Conservation (phyloP, 2,329 filamentous ascomycete species). For the Cercospora berteroae region DNA sequence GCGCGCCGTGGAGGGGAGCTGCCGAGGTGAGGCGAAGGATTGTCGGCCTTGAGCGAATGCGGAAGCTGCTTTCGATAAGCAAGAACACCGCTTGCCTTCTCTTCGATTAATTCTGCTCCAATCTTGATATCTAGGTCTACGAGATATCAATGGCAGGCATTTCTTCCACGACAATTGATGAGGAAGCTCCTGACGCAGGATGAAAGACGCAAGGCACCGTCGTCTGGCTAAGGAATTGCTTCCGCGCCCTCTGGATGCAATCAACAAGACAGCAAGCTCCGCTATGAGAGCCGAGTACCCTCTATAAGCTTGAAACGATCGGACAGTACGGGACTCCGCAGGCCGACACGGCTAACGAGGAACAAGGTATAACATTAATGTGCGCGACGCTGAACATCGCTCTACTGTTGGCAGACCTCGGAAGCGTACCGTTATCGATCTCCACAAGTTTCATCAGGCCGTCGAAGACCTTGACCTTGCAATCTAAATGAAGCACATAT, state of each 20-base stretch:
- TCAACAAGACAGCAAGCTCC: too few species aligned
- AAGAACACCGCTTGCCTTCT: not conserved
- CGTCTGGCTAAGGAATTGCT: not conserved
- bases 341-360: too few species aligned
- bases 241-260: not conserved
- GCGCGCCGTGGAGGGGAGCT: not conserved
- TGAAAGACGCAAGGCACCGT: not conserved
- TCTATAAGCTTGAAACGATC: too few species aligned
- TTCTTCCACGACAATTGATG: not conserved
- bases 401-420: too few species aligned
- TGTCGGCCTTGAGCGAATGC: not conserved
- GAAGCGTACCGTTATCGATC: too few species aligned
- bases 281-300: too few species aligned
- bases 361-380: too few species aligned
- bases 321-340: too few species aligned
- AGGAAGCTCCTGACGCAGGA: not conserved
- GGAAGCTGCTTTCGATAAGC: constrained; percentile 5
- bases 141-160: not conserved
- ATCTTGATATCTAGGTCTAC: not conserved
- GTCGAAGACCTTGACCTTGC: too few species aligned
- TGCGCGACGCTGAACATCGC: too few species aligned
- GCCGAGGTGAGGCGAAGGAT: constrained; percentile 5
- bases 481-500: too few species aligned
- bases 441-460: too few species aligned
- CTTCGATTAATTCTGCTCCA: not conserved